These are phyloP conservation scores for Sporothrix inflata DNA, from an alignment of 2,329 filamentous ascomycete species.

Conservation along the genomic window DNA sequence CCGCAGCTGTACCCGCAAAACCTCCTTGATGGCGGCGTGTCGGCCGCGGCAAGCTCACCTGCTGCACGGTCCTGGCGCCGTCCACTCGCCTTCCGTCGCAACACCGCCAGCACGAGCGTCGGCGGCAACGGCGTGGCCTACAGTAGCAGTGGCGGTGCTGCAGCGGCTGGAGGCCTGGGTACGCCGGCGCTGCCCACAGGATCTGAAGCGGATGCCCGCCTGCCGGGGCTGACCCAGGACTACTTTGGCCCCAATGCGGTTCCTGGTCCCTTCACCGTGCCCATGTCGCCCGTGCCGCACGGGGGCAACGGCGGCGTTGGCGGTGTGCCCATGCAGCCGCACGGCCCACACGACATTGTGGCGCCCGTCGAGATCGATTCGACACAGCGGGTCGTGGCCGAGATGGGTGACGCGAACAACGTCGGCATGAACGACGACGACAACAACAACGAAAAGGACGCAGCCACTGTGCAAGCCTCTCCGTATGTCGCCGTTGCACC, in stretches of 20 bases:
- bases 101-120: slow-evolving; percentile 25
- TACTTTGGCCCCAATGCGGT: slow-evolving; percentile 52
- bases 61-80: slow-evolving; percentile 25
- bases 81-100: slow-evolving; percentile 25
- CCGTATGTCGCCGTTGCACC: background rate
- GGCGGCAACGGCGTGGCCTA: slow-evolving; percentile 24
- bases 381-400: background rate
- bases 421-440: background rate
- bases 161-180: slow-evolving; percentile 32
- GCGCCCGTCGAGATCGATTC: slow-evolving; percentile 60
- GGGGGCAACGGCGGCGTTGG: slow-evolving; percentile 33
- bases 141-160: slow-evolving; percentile 20
- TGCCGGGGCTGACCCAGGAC: slow-evolving; percentile 44
- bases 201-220: slow-evolving; percentile 37
- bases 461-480: background rate
- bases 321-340: slow-evolving; percentile 50
- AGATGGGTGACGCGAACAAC: slow-evolving; percentile 24
- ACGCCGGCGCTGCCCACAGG: slow-evolving; percentile 35
- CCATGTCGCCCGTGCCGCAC: slow-evolving; percentile 25
- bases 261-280: slow-evolving; percentile 52
- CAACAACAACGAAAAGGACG: slow-evolving; percentile 25
- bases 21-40: background rate
- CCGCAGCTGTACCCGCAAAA: slow-evolving; percentile 15
- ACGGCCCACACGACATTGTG: slow-evolving; percentile 54
- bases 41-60: background rate